A percentile compares a stretch with the other conserved stretches of the same genome.
These are phyloP conservation scores for Penicillium desertorum DNA, from an alignment of 495 filamentous ascomycete species.

Conservation along the genomic window DNA sequence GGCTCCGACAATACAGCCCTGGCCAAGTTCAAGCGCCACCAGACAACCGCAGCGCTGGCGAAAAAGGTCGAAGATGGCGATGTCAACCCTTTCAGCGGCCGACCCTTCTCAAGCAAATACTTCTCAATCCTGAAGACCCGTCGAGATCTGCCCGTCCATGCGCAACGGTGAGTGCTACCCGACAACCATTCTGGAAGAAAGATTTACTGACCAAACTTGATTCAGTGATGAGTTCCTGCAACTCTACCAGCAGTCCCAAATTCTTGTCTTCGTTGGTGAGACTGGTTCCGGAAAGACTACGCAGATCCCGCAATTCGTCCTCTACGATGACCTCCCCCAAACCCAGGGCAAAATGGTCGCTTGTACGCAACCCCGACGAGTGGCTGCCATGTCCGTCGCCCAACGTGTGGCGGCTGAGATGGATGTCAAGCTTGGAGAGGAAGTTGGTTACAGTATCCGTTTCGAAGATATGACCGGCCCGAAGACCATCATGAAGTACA, in stretches of 20 bases:
- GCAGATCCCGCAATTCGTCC: constrained; percentile 96
- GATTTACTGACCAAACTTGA: constrained; percentile 9
- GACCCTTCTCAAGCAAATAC: constrained; percentile 76
- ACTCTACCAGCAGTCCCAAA: constrained; percentile 88
- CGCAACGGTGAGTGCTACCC: constrained; percentile 65
- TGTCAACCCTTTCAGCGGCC: constrained; percentile 78
- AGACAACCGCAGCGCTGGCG: constrained; percentile 76
- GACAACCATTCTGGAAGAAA: background rate
- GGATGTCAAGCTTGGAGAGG: constrained; percentile 90
- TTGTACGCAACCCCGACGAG: constrained; percentile 96
- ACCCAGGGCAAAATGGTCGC: constrained; percentile 82
- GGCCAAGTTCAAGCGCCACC: constrained; percentile 69
- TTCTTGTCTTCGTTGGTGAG: constrained; percentile 97
- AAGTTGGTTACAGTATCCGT: constrained; percentile 98
- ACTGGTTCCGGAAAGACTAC: constrained; percentile 99
- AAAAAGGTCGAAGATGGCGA: constrained; percentile 75
- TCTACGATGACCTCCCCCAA: constrained; percentile 94
- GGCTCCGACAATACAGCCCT: constrained; percentile 51
- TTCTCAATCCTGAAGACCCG: constrained; percentile 82
- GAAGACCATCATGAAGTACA: constrained; percentile 96
- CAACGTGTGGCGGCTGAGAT: constrained; percentile 97
- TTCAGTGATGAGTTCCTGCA: constrained; percentile 85
- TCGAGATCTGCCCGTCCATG: constrained; percentile 83
- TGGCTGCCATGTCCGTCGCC: constrained; percentile 98
- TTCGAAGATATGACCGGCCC: constrained; percentile 93